Conservation (phyloP, 2,329 filamentous ascomycete genomes). For the Fusarium continuum region DNA sequence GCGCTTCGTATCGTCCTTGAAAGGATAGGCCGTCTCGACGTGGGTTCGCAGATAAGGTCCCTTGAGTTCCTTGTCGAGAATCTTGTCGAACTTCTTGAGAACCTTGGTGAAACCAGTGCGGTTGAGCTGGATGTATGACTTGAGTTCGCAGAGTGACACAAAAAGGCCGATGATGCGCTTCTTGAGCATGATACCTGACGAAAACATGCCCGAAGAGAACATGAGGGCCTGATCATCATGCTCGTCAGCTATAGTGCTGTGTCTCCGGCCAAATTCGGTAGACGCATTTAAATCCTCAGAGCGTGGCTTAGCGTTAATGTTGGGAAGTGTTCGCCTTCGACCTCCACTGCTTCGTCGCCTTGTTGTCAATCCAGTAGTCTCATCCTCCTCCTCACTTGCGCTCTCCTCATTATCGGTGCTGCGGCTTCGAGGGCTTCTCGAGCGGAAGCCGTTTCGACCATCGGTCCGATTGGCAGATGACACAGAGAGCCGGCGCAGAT, state of each 20-base stretch:
- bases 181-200: slow-evolving; percentile 84
- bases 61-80: slow-evolving; percentile 82
- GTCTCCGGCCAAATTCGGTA: slow-evolving; percentile 66
- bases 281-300: slow-evolving; percentile 68
- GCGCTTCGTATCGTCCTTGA: slow-evolving; percentile 76
- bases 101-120: slow-evolving; percentile 96
- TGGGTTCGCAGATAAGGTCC: slow-evolving; percentile 76
- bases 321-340: slow-evolving; percentile 52
- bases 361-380: slow-evolving; percentile 64
- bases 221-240: slow-evolving; percentile 78
- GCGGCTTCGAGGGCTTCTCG: slow-evolving; percentile 53
- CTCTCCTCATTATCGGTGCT: slow-evolving; percentile 68
- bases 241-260: slow-evolving; percentile 78
- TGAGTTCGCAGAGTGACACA: slow-evolving; percentile 92
- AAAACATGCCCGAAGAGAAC: slow-evolving; percentile 69
- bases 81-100: slow-evolving; percentile 99
- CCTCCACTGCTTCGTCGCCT: slow-evolving; percentile 54
- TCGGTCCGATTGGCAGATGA: slow-evolving; percentile 24
- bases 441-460: slow-evolving; percentile 34
- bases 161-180: slow-evolving; percentile 89
- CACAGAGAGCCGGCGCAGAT: slow-evolving; percentile 48
- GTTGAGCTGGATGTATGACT: slow-evolving; percentile 96
- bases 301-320: slow-evolving; percentile 49
- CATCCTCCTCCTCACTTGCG: slow-evolving; percentile 71
- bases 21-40: slow-evolving; percentile 84